Conservation (phyloP, 1,284 basidiomycete genomes). For the Fomes fomentarius region DNA sequence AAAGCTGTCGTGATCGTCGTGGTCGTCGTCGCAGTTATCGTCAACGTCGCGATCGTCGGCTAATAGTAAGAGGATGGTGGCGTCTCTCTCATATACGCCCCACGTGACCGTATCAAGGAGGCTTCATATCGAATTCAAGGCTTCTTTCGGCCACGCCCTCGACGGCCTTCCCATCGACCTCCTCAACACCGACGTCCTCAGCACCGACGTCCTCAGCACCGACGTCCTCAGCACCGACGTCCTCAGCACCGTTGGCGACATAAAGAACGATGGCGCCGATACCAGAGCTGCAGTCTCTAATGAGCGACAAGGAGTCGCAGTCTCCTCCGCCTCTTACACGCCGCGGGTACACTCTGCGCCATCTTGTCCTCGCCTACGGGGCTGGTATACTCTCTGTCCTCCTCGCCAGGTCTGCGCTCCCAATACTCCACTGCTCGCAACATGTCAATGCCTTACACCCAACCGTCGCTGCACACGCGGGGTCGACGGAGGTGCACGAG, state of each 20-base stretch:
- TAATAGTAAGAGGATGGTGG: too few species aligned
- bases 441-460: neutral
- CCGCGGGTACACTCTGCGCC: conserved; percentile 7
- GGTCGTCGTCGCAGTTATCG: neutral
- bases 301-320: conserved; percentile 12
- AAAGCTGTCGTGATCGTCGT: neutral
- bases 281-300: neutral
- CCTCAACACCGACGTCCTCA: too few species aligned
- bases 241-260: neutral
- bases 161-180: too few species aligned
- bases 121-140: neutral
- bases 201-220: neutral
- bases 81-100: neutral
- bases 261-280: conserved; percentile 8
- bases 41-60: too few species aligned
- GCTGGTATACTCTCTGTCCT: conserved; percentile 17
- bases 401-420: conserved; percentile 3
- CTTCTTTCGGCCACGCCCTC: too few species aligned
- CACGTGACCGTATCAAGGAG: neutral
- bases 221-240: conserved; percentile 1
- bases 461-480: conserved; percentile 58
- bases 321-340: neutral
- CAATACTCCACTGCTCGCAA: conserved; percentile 1
- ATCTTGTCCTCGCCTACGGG: conserved; percentile 10
- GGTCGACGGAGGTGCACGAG: conserved; percentile 65